Conservation (phyloP, 352 stramenopile genomes). For the Phytophthora agathidicida region DNA sequence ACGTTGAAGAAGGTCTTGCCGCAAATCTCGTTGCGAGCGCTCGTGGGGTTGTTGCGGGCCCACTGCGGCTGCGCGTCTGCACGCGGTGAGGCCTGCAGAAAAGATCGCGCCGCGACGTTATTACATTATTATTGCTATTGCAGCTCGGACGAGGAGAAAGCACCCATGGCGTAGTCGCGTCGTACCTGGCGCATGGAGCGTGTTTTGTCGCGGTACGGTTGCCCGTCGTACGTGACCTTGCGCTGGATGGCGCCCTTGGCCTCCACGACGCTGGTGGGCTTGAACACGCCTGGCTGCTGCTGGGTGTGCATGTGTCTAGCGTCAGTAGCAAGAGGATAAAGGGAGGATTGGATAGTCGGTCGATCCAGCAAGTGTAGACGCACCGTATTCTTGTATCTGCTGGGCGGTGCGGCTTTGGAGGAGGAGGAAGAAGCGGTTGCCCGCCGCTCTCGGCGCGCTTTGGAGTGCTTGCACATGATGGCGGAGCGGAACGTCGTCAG, state of each 20-base stretch:
- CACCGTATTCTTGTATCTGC: slow-evolving; percentile 13
- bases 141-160: neutral
- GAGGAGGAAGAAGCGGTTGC: neutral
- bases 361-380: neutral
- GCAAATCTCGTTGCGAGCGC: slow-evolving; percentile 51
- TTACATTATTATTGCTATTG: too few species aligned
- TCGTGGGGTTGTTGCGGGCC: slow-evolving; percentile 53
- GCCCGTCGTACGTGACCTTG: slow-evolving; percentile 57
- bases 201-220: slow-evolving; percentile 50
- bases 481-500: slow-evolving; percentile 62
- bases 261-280: slow-evolving; percentile 46
- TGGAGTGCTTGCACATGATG: slow-evolving; percentile 73
- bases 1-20: slow-evolving; percentile 52
- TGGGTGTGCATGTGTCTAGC: slow-evolving; percentile 5
- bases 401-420: slow-evolving; percentile 4
- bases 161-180: slow-evolving; percentile 2
- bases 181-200: slow-evolving; percentile 45
- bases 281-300: slow-evolving; percentile 48
- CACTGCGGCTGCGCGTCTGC: slow-evolving; percentile 46
- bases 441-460: slow-evolving; percentile 39
- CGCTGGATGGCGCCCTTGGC: slow-evolving; percentile 66
- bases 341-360: slow-evolving; percentile 1
- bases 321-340: neutral
- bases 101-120: slow-evolving; percentile 17
- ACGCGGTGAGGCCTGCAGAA: slow-evolving; percentile 22